Percentiles rank a stretch among this genome's conserved stretches.
Evolutionary conservation across 164 flowering plant species (phyloP).

Genomic region (Paratinospora sagittata): DNA sequence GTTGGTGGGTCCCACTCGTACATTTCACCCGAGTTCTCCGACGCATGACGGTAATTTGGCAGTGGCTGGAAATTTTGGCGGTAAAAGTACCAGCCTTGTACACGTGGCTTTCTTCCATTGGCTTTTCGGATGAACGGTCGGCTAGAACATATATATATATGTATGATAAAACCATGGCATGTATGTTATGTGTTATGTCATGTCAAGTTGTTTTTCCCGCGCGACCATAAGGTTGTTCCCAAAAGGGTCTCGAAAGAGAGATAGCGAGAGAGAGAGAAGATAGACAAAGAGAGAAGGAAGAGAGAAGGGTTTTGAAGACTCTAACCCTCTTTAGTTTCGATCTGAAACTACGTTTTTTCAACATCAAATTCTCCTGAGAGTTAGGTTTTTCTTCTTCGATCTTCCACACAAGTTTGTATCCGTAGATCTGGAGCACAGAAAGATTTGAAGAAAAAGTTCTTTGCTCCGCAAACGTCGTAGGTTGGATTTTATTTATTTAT

Average conservation of each 20-base stretch:
- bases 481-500: background rate
- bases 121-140: background rate
- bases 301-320: conserved; percentile 4
- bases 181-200: conserved; percentile 14
- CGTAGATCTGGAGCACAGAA: background rate
- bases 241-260: conserved; percentile 14
- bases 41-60: background rate
- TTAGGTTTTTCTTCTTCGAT: conserved; percentile 9
- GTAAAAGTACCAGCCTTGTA: conserved; percentile 3
- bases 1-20: too few species aligned
- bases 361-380: background rate
- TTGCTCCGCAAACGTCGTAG: background rate
- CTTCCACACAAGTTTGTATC: background rate
- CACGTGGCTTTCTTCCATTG: conserved; percentile 5
- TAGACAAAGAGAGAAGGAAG: conserved; percentile 5
- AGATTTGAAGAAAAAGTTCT: background rate
- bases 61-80: conserved; percentile 6
- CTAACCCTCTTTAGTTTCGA: conserved; percentile 20
- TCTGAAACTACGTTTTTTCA: background rate
- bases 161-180: conserved; percentile 5
- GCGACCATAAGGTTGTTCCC: conserved; percentile 14
- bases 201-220: conserved; percentile 28
- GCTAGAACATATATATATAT: background rate
- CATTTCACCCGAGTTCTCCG: too few species aligned
- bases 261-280: conserved; percentile 10